Evolutionary conservation across 805 yeast genomes (phyloP).

Genomic region (Starmerella floris): DNA sequence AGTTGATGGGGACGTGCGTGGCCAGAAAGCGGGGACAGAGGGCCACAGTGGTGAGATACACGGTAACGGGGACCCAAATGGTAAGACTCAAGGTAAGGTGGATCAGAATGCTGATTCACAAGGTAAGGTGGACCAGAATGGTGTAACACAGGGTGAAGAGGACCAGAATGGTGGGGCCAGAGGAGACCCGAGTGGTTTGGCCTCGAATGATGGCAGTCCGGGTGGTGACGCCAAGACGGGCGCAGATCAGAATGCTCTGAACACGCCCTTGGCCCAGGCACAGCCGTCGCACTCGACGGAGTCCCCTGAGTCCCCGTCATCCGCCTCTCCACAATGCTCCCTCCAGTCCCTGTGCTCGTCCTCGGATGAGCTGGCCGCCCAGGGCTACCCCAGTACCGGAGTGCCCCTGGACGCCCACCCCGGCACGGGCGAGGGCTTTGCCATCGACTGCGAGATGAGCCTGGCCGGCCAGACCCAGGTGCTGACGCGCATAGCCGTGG

Average conservation of each 20-base stretch:
- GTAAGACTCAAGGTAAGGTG: no score
- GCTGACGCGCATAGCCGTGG: constrained; percentile 63
- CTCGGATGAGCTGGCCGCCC: not conserved
- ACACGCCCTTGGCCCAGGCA: not conserved
- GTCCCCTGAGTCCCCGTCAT: not conserved
- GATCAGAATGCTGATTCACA: no score
- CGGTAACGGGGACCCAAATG: no score
- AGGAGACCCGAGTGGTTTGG: no score
- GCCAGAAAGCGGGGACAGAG: no score
- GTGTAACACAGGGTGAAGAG: no score
- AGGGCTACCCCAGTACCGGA: constrained; percentile 13
- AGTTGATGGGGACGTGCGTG: no score
- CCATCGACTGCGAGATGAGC: constrained; percentile 93
- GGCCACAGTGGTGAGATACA: no score
- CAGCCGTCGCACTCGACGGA: not conserved
- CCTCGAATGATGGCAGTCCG: no score
- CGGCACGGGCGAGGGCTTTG: constrained; percentile 37
- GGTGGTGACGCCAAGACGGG: not conserved
- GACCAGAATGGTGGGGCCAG: no score
- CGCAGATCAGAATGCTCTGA: not conserved
- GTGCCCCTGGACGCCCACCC: constrained; percentile 2
- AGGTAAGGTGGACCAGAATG: no score
- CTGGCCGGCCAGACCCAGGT: constrained; percentile 46
- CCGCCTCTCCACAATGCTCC: constrained; percentile 13
- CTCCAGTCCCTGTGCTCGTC: constrained; percentile 33